Evolutionary conservation across 179 eudicot species (phyloP).

Genomic region (Corrigiola litoralis): DNA sequence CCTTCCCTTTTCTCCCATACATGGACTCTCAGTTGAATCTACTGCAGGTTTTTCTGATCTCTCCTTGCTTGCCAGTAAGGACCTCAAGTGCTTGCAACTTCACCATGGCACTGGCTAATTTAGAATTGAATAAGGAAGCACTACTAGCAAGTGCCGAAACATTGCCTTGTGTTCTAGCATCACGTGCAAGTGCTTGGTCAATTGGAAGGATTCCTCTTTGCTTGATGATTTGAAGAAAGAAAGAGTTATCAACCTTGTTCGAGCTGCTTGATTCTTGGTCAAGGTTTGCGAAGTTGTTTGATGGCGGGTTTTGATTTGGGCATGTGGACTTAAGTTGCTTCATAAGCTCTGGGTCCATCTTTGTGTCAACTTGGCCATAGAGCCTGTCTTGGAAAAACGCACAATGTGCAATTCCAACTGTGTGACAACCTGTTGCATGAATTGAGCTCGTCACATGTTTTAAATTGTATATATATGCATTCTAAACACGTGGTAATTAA

Average conservation of each 20-base stretch:
- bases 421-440: constrained; percentile 33
- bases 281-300: constrained; percentile 24
- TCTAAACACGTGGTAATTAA: too few relatives aligned
- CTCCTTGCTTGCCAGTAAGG: constrained; percentile 17
- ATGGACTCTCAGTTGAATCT: constrained; percentile 12
- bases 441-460: too few relatives aligned
- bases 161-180: constrained; percentile 18
- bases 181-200: constrained; percentile 43
- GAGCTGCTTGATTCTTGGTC: constrained; percentile 41
- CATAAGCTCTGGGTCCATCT: constrained; percentile 26
- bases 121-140: constrained; percentile 1
- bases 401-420: constrained; percentile 50
- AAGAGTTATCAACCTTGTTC: constrained; percentile 40
- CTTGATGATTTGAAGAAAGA: constrained; percentile 29
- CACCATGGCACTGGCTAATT: constrained; percentile 26
- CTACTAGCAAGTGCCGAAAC: constrained; percentile 18
- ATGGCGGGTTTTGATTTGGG: constrained; percentile 19
- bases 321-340: constrained; percentile 24
- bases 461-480: too few relatives aligned
- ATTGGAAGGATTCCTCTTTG: constrained; percentile 39
- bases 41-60: constrained; percentile 18
- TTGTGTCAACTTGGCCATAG: constrained; percentile 35
- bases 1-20: too few relatives aligned
- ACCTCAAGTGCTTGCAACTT: constrained; percentile 27
- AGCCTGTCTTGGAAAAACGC: constrained; percentile 30